These are phyloP conservation scores for Pichia terricola DNA, from an alignment of 1,139 yeast genomes.

Conservation along the genomic window DNA sequence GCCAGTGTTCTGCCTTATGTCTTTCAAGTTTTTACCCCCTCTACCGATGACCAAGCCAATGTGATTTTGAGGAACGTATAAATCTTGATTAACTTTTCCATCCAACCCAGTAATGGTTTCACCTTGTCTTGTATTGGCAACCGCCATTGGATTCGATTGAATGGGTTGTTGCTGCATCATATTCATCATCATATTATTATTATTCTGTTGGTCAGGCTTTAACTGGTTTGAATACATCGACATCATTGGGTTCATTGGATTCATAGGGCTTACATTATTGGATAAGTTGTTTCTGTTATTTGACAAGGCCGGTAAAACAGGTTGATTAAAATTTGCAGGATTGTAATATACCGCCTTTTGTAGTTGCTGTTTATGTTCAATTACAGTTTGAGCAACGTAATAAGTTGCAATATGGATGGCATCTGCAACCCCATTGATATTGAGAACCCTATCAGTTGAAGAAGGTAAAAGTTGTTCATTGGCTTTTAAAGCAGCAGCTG, in stretches of 20 bases:
- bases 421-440: conserved; percentile 74
- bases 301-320: conserved; percentile 9
- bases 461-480: conserved; percentile 68
- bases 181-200: conserved; percentile 1
- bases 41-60: conserved; percentile 85
- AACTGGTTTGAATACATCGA: conserved; percentile 13
- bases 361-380: conserved; percentile 48
- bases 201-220: conserved; percentile 1
- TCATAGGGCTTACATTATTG: conserved; percentile 1
- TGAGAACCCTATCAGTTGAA: conserved; percentile 70
- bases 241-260: conserved; percentile 18
- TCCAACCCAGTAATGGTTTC: conserved; percentile 20
- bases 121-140: conserved; percentile 12
- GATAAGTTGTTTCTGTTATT: neutral
- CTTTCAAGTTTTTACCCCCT: conserved; percentile 76
- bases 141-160: conserved; percentile 5
- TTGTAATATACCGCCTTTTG: conserved; percentile 50
- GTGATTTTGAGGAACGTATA: conserved; percentile 65
- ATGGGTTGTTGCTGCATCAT: neutral
- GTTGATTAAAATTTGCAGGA: conserved; percentile 40
- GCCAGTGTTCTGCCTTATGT: conserved; percentile 68
- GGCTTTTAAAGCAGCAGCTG: conserved; percentile 74
- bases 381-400: conserved; percentile 58
- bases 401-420: conserved; percentile 80
- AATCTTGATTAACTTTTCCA: conserved; percentile 55